A percentile compares a stretch with the other conserved stretches of the same genome.
Evolutionary conservation across 768 basidiomycete species (phyloP).

Genomic region (Leccinum fibrillosum): DNA sequence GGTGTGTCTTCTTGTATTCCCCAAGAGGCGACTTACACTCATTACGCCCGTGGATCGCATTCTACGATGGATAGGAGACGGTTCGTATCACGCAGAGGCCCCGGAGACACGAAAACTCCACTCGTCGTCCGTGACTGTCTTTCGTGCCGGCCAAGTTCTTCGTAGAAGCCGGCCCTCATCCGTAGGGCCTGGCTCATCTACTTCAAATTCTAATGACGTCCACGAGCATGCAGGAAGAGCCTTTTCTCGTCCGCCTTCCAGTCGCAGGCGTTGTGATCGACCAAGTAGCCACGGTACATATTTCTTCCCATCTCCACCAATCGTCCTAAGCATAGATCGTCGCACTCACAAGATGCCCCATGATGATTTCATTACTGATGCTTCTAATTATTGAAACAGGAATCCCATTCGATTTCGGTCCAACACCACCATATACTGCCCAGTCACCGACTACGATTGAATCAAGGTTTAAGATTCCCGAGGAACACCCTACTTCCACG

Average conservation of each 20-base stretch:
- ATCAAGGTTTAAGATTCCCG: neutral
- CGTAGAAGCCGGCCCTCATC: slow-evolving; percentile 24
- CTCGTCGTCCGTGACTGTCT: slow-evolving; percentile 69
- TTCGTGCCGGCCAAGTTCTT: slow-evolving; percentile 54
- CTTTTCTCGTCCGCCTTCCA: neutral
- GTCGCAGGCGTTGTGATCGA: slow-evolving; percentile 6
- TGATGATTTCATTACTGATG: neutral
- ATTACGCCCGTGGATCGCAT: neutral
- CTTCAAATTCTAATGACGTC: neutral
- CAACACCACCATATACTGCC: slow-evolving; percentile 26
- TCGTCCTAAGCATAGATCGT: neutral
- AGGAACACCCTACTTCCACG: slow-evolving; percentile 12
- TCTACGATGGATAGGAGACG: slow-evolving; percentile 43
- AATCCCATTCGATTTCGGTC: slow-evolving; percentile 11
- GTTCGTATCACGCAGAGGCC: slow-evolving; percentile 68
- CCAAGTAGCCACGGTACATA: slow-evolving; percentile 2
- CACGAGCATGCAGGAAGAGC: neutral
- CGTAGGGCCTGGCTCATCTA: slow-evolving; percentile 21
- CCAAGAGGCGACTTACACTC: neutral
- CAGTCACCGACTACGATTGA: neutral
- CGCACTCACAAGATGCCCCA: neutral
- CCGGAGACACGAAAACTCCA: slow-evolving; percentile 73
- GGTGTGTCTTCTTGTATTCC: slow-evolving; percentile 46
- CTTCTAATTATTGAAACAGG: neutral
- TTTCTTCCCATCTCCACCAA: neutral